Evolutionary conservation across 2,329 filamentous ascomycete genomes (phyloP).

Genomic region (Paradendryphiella salina): DNA sequence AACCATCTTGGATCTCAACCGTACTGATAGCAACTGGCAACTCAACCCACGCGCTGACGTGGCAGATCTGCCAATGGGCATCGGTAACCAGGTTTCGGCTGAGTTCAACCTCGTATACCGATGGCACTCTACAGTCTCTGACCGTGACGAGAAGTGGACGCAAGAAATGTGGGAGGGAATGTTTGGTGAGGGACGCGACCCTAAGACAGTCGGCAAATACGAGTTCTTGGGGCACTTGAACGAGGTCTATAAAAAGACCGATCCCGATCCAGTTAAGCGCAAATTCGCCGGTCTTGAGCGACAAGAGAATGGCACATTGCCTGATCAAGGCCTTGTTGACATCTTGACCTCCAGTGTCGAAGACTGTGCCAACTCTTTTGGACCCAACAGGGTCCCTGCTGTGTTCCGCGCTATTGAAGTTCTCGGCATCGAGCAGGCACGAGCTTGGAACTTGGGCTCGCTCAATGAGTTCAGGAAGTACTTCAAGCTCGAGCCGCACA

Average conservation of each 20-base stretch:
- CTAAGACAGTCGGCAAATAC: constrained; percentile 57
- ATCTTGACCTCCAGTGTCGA: constrained; percentile 72
- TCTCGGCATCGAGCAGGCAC: constrained; percentile 75
- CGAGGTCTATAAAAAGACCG: constrained; percentile 64
- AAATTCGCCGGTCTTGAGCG: constrained; percentile 69
- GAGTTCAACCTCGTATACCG: constrained; percentile 90
- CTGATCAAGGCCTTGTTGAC: constrained; percentile 74
- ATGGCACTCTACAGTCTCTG: constrained; percentile 80
- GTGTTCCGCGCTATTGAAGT: constrained; percentile 77
- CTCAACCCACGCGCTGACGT: constrained; percentile 75
- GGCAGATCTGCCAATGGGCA: constrained; percentile 66
- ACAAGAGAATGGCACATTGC: constrained; percentile 67
- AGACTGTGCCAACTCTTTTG: constrained; percentile 67
- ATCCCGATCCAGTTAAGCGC: constrained; percentile 69
- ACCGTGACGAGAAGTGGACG: constrained; percentile 79
- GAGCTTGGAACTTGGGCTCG: constrained; percentile 75
- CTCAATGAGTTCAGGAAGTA: constrained; percentile 86
- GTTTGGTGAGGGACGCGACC: constrained; percentile 55
- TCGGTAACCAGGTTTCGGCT: constrained; percentile 80
- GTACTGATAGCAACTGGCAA: constrained; percentile 76
- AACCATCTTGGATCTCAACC: constrained; percentile 63
- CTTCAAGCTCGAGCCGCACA: constrained; percentile 75
- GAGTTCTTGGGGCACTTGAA: constrained; percentile 66
- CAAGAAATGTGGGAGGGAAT: constrained; percentile 55
- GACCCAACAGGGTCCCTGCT: constrained; percentile 69